Evolutionary conservation across 805 yeast species (phyloP).

Genomic region (Suhomyces prunicola): DNA sequence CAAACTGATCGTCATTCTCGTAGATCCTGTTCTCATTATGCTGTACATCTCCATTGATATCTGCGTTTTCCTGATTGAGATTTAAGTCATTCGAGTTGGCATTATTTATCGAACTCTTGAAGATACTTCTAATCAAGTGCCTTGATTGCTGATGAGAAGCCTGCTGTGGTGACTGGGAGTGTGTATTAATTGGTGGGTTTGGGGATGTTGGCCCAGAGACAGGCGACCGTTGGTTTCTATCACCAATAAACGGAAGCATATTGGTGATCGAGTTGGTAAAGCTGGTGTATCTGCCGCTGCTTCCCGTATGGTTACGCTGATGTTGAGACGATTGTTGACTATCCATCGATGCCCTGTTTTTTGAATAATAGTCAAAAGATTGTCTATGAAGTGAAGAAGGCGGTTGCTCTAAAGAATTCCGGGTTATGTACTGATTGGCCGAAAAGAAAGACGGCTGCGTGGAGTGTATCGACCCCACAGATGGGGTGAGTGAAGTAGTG

Average conservation of each 20-base stretch:
- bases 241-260: slow-evolving; percentile 42
- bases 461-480: slow-evolving; percentile 38
- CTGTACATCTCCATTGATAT: neutral
- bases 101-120: slow-evolving; percentile 10
- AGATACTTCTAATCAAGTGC: slow-evolving; percentile 23
- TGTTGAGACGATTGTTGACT: slow-evolving; percentile 21
- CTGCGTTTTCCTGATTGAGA: neutral
- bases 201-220: slow-evolving; percentile 18
- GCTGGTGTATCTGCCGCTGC: slow-evolving; percentile 25
- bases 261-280: slow-evolving; percentile 37
- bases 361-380: slow-evolving; percentile 32
- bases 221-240: slow-evolving; percentile 22
- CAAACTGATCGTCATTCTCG: neutral
- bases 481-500: slow-evolving; percentile 41
- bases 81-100: neutral
- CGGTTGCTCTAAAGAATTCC: slow-evolving; percentile 38
- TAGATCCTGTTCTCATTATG: neutral
- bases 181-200: slow-evolving; percentile 6
- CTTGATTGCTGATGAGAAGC: slow-evolving; percentile 16
- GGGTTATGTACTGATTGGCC: slow-evolving; percentile 38
- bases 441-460: slow-evolving; percentile 43
- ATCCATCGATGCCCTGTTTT: slow-evolving; percentile 29
- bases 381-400: slow-evolving; percentile 26
- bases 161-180: slow-evolving; percentile 11
- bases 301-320: slow-evolving; percentile 7